Evolutionary conservation across 352 stramenopile species (phyloP).

Genomic region (Sclerospora graminicola): DNA sequence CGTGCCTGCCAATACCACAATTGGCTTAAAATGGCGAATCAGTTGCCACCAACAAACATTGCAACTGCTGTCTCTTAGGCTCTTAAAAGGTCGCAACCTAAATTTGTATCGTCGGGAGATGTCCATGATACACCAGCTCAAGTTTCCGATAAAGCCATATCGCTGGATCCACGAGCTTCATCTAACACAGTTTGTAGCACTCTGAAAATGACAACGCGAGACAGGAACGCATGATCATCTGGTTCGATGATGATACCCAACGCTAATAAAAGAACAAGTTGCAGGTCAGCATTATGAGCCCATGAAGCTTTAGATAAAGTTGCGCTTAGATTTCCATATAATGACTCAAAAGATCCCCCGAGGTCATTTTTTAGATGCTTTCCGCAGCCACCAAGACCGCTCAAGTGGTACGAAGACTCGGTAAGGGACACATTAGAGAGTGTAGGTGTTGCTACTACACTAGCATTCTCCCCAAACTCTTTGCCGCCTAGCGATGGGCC

Average conservation of each 20-base stretch:
- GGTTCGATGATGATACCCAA: too few species aligned
- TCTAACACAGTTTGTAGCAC: constrained; percentile 84
- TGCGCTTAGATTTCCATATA: constrained; percentile 70
- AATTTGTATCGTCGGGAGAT: constrained; percentile 28
- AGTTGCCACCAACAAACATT: too few species aligned
- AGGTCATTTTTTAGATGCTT: constrained; percentile 72
- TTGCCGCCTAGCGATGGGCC: constrained; percentile 13
- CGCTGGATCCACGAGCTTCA: too few species aligned
- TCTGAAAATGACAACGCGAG: constrained; percentile 80
- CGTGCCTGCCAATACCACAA: too few species aligned
- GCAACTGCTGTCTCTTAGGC: too few species aligned
- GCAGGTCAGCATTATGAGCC: constrained; percentile 67
- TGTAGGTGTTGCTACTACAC: constrained; percentile 11
- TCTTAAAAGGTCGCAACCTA: too few species aligned
- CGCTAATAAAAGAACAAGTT: constrained; percentile 71
- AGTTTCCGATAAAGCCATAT: constrained; percentile 27
- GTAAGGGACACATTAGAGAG: constrained; percentile 13
- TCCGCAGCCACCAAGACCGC: constrained; percentile 62
- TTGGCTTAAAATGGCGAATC: too few species aligned
- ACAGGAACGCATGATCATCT: too few species aligned
- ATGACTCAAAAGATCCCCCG: constrained; percentile 69
- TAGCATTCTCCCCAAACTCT: too few species aligned
- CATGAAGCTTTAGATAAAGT: constrained; percentile 77
- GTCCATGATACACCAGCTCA: constrained; percentile 6
- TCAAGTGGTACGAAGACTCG: constrained; percentile 56